A percentile compares a stretch with the other conserved stretches of the same genome.
phyloP scores from a whole-genome alignment of 202 grass and related monocot species.

The Cymbopogon flexuosus region DNA sequence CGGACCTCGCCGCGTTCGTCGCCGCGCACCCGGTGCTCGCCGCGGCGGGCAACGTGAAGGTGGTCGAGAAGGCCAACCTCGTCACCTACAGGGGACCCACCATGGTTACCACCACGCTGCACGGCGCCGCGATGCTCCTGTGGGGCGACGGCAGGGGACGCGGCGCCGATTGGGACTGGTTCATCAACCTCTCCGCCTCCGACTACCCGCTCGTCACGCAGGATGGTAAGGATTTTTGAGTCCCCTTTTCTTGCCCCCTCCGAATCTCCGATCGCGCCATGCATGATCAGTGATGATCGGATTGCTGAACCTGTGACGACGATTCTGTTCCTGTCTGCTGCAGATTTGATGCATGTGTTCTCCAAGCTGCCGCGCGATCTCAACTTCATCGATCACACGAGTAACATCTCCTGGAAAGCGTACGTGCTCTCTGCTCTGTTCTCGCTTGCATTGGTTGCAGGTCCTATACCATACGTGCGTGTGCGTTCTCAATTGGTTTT shows the following conservation, averaged over 20 bases:
- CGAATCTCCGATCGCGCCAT: background rate
- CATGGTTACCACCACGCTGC: constrained; percentile 90
- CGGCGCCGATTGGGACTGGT: constrained; percentile 71
- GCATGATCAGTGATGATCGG: background rate
- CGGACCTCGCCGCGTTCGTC: constrained; percentile 43
- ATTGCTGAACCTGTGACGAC: background rate
- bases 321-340: background rate
- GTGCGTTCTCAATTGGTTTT: background rate
- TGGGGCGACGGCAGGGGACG: constrained; percentile 28
- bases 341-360: constrained; percentile 76
- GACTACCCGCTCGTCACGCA: constrained; percentile 90
- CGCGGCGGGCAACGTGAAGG: constrained; percentile 46
- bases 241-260: background rate
- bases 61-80: constrained; percentile 74
- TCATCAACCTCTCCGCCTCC: constrained; percentile 82
- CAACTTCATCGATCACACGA: constrained; percentile 90
- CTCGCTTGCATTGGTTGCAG: background rate
- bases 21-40: constrained; percentile 47
- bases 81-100: constrained; percentile 84
- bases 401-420: constrained; percentile 73
- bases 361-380: constrained; percentile 57
- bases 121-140: constrained; percentile 59
- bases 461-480: too few species aligned
- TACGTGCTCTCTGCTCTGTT: constrained; percentile 20
- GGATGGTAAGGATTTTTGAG: constrained; percentile 44